These are phyloP conservation scores for Camellia japonica DNA, from an alignment of 148 eudicot genomes.

Conservation along the genomic window DNA sequence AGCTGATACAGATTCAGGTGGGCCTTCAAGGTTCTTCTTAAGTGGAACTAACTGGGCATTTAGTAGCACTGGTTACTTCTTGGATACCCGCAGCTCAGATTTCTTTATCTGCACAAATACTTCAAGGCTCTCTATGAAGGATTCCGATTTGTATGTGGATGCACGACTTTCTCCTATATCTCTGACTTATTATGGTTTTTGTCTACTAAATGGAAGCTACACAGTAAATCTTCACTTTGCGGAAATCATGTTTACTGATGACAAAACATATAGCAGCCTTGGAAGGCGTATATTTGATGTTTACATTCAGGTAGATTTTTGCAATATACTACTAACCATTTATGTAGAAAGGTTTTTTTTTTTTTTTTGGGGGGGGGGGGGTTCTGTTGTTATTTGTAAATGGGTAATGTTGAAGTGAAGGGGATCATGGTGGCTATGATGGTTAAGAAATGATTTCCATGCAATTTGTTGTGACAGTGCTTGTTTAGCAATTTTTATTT, in stretches of 20 bases:
- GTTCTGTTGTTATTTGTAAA: neutral
- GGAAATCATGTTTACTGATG: slow-evolving; percentile 37
- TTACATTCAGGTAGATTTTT: slow-evolving; percentile 35
- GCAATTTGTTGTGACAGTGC: no score
- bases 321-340: neutral
- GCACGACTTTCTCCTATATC: slow-evolving; percentile 39
- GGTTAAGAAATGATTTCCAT: no score
- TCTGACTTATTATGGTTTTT: slow-evolving; percentile 36
- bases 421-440: no score
- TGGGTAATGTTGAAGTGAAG: no score
- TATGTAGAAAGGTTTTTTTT: neutral
- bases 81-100: no score
- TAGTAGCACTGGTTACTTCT: slow-evolving; percentile 39
- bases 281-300: slow-evolving; percentile 44
- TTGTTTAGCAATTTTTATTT: no score
- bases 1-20: slow-evolving; percentile 19
- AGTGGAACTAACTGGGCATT: slow-evolving; percentile 33
- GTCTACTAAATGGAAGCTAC: slow-evolving; percentile 34
- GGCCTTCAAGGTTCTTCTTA: slow-evolving; percentile 23
- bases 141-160: slow-evolving; percentile 15
- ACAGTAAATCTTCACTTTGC: slow-evolving; percentile 41
- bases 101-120: slow-evolving; percentile 9
- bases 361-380: neutral
- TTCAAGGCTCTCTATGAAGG: slow-evolving; percentile 10
- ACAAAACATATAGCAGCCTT: slow-evolving; percentile 32